Conservation (phyloP, 1,284 basidiomycete species). For the Fomes fomentarius region DNA sequence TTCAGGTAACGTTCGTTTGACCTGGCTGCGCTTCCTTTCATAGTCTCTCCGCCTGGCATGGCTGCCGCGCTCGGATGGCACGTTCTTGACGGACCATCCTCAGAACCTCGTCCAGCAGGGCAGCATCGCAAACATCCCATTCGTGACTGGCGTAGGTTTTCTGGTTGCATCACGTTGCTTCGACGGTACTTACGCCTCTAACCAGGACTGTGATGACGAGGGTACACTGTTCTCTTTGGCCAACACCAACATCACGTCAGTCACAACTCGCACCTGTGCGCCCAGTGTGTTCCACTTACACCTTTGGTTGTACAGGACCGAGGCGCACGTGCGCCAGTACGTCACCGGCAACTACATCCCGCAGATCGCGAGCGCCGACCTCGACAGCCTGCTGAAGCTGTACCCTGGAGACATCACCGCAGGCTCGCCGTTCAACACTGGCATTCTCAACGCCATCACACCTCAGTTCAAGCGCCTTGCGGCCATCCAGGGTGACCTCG, state of each 20-base stretch:
- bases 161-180: conserved; percentile 1
- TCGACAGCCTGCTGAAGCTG: conserved; percentile 26
- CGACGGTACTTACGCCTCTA: neutral
- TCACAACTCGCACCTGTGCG: neutral
- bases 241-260: conserved; percentile 22
- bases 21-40: too few species aligned
- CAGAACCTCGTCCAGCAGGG: conserved; percentile 29
- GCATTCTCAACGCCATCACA: conserved; percentile 44
- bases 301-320: conserved; percentile 5
- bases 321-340: conserved; percentile 10
- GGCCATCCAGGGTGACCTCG: conserved; percentile 52
- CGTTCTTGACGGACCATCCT: conserved; percentile 35
- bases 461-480: conserved; percentile 58
- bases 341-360: conserved; percentile 39
- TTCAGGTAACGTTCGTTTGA: neutral
- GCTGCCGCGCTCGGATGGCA: conserved; percentile 41
- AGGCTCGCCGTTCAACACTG: conserved; percentile 59
- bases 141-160: conserved; percentile 30
- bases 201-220: conserved; percentile 38
- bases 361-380: conserved; percentile 4
- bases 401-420: conserved; percentile 35
- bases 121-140: conserved; percentile 34
- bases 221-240: conserved; percentile 34
- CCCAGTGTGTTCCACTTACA: neutral
- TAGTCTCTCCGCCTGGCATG: conserved; percentile 34